Percentiles rank a stretch among this genome's conserved stretches.
These are phyloP conservation scores for Cudoniella acicularis DNA, from an alignment of 495 filamentous ascomycete species.

Conservation along the genomic window DNA sequence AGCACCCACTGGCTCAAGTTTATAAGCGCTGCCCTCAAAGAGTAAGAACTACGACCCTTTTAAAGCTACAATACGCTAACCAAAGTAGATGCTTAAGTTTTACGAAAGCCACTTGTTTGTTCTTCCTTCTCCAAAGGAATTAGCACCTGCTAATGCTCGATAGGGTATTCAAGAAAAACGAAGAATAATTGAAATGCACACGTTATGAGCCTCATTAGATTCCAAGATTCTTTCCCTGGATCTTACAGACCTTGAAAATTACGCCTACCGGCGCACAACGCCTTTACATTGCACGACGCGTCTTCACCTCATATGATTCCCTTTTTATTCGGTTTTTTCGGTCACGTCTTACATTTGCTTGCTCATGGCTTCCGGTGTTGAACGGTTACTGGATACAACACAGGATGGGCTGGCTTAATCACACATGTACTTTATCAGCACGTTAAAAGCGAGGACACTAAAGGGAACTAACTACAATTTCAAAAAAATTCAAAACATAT, in stretches of 20 bases:
- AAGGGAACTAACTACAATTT: too few species aligned
- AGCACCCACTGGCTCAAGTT: constrained; percentile 50
- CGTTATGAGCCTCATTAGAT: too few species aligned
- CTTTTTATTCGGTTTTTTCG: not conserved
- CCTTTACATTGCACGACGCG: too few species aligned
- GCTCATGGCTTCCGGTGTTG: not conserved
- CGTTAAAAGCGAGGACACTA: not conserved
- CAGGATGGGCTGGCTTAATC: not conserved
- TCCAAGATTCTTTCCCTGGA: too few species aligned
- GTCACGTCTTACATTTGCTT: not conserved
- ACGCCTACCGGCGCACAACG: too few species aligned
- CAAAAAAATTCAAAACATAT: too few species aligned
- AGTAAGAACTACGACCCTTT: constrained; percentile 31
- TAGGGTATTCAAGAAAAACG: constrained; percentile 20
- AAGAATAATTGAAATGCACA: not conserved
- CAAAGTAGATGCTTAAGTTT: constrained; percentile 53
- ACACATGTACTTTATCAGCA: not conserved
- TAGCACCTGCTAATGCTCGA: not conserved
- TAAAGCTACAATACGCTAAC: constrained; percentile 2
- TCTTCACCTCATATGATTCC: not conserved
- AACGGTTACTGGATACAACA: not conserved
- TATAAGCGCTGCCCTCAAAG: constrained; percentile 59
- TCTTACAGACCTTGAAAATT: too few species aligned
- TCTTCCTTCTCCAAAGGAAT: not conserved
- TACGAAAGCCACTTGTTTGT: constrained; percentile 52